Evolutionary conservation across 805 yeast genomes (phyloP), one percentile per base, ranked within the genome.

Genomic region (Pichia heedii): DNA sequence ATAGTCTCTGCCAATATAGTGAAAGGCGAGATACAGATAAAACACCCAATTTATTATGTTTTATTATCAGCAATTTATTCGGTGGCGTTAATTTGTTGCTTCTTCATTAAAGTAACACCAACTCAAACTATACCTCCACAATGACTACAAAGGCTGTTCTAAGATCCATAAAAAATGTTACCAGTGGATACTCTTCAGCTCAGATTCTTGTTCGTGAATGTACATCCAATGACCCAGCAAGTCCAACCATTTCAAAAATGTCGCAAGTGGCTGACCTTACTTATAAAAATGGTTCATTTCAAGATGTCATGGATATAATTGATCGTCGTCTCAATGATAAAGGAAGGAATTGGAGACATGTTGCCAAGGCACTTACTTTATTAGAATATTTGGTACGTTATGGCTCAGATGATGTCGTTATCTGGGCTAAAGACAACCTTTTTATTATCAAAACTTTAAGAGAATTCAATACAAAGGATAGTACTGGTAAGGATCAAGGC

Each of bases 261-360:
- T 88, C 84, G 51, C 95, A 86, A 42, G 73, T 90, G 33, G 82
- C 95, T 2, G 72, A 77, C 41, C 71, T 76, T 52, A 84, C 96
- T 1, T 81, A 74, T 58, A 83, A 79, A 52, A 65, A 56, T 49
- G 77, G 81, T 7, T 94, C 86, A 54, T 79, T 88, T 54, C 71
- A 87, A 56, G 95, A 88, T 58, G 78, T 88, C 38, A 84, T 90
- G 94, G 97, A 90, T 57, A 87, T 90, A 81, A 65, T 90, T 37
- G 97, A 90, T 65, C 77, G 87, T 52, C 75, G 98, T 50, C 68
- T 90, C 51, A 90, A 90, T 58, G 97, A 90, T 60, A 89, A 89
- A 68, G 97, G 97, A 48, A 89, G 88, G 62, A 84, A 90, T 66
- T 90, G 97, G 97, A 76, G 96, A 52, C 98, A 90, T 61, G 89